Evolutionary conservation across 805 yeast genomes (phyloP).

Genomic region (Monosporozyma unispora): DNA sequence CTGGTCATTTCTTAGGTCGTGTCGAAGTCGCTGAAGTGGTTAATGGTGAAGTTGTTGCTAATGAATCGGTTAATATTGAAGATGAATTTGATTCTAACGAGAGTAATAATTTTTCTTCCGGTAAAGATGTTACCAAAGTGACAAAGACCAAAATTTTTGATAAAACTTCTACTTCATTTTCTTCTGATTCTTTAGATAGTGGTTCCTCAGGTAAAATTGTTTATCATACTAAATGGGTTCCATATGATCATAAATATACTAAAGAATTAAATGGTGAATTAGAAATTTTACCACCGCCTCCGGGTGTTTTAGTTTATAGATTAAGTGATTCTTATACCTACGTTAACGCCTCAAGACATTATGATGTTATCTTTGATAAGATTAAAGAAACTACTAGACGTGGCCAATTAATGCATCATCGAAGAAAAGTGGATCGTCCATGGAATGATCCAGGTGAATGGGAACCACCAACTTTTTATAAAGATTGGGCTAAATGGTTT

Average conservation of each 20-base stretch:
- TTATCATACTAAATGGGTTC: constrained; percentile 63
- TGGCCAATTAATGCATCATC: constrained; percentile 37
- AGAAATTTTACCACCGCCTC: constrained; percentile 68
- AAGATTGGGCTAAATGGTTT: constrained; percentile 9
- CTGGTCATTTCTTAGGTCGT: constrained; percentile 75
- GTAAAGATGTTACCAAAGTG: not conserved
- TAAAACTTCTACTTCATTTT: not conserved
- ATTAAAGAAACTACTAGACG: constrained; percentile 53
- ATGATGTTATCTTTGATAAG: constrained; percentile 59
- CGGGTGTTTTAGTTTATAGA: constrained; percentile 81
- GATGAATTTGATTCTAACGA: not conserved
- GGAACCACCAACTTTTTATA: constrained; percentile 33
- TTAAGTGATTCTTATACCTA: constrained; percentile 75
- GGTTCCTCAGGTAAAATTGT: constrained; percentile 19
- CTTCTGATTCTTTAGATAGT: not conserved
- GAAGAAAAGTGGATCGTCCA: constrained; percentile 48
- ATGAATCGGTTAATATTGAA: constrained; percentile 10
- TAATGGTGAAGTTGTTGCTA: constrained; percentile 41
- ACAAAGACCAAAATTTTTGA: not conserved
- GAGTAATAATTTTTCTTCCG: not conserved
- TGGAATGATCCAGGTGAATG: constrained; percentile 80
- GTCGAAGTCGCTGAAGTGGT: constrained; percentile 63
- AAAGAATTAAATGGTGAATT: constrained; percentile 46
- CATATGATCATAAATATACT: constrained; percentile 35
- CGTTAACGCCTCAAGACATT: constrained; percentile 68